These are phyloP conservation scores for Candida easanensis DNA, from an alignment of 805 yeast genomes.

Conservation along the genomic window DNA sequence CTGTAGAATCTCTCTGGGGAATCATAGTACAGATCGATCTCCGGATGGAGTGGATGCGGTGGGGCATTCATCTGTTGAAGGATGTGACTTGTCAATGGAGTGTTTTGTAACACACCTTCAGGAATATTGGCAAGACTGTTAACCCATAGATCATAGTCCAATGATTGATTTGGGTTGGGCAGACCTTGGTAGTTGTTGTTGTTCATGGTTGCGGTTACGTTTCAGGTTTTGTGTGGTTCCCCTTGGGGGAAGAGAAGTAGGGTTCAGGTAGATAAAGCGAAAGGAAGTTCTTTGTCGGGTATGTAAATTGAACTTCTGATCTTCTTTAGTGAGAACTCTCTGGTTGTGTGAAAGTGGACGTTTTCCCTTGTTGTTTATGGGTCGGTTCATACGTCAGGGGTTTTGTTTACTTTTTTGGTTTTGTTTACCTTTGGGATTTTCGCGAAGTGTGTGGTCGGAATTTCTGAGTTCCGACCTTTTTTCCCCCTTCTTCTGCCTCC, in stretches of 20 bases:
- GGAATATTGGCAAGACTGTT: conserved; percentile 25
- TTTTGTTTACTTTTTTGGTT: background rate
- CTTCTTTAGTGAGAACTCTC: too few relatives aligned
- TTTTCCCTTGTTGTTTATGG: background rate
- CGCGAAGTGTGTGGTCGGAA: background rate
- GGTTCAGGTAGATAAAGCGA: too few relatives aligned
- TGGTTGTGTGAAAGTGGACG: too few relatives aligned
- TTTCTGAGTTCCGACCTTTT: background rate
- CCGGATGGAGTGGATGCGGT: conserved; percentile 11
- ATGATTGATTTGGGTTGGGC: conserved; percentile 16
- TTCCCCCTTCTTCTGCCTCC: background rate
- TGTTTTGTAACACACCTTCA: conserved; percentile 27
- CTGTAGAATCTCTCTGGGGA: conserved; percentile 29
- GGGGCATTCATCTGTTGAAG: conserved; percentile 14
- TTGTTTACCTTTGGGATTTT: background rate
- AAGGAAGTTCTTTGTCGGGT: background rate
- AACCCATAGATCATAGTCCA: conserved; percentile 29
- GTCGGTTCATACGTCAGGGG: background rate
- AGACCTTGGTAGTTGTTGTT: background rate
- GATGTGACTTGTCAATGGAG: conserved; percentile 25
- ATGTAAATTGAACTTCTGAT: too few relatives aligned
- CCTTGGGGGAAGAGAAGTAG: too few relatives aligned
- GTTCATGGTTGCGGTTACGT: background rate
- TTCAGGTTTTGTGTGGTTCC: too few relatives aligned
- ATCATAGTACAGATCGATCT: conserved; percentile 19